Conservation (phyloP, 352 stramenopile genomes). For the Achlya hypogyna region DNA sequence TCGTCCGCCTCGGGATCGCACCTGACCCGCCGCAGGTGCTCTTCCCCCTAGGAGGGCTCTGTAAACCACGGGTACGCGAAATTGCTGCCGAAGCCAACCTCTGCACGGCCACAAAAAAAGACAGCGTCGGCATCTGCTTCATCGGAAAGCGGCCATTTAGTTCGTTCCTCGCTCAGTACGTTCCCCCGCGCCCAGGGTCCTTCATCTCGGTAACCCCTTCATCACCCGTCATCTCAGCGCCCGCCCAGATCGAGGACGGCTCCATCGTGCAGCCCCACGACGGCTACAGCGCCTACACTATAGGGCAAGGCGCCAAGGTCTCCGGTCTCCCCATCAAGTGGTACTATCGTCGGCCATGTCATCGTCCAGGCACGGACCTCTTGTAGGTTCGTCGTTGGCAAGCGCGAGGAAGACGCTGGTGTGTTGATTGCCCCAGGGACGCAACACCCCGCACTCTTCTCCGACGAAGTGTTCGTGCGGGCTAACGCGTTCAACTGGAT, state of each 20-base stretch:
- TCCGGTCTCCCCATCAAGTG: conserved; percentile 84
- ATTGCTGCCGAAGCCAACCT: conserved; percentile 79
- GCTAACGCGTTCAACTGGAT: conserved; percentile 88
- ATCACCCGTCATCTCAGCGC: conserved; percentile 29
- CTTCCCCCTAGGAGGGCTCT: conserved; percentile 91
- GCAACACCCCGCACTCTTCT: conserved; percentile 86
- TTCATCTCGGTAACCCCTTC: conserved; percentile 60
- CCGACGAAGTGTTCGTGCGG: conserved; percentile 72
- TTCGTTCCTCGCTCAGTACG: conserved; percentile 91
- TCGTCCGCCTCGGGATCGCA: neutral
- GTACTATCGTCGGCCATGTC: conserved; percentile 29
- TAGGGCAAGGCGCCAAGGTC: conserved; percentile 89
- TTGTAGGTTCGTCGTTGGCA: conserved; percentile 57
- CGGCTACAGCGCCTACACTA: conserved; percentile 84
- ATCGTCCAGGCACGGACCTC: neutral
- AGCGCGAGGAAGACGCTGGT: conserved; percentile 52
- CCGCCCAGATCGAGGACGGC: conserved; percentile 34
- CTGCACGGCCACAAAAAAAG: conserved; percentile 86
- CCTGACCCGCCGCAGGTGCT: conserved; percentile 59
- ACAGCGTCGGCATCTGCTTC: conserved; percentile 98
- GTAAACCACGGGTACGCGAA: conserved; percentile 87
- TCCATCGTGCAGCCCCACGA: conserved; percentile 60
- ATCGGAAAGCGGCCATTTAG: conserved; percentile 92
- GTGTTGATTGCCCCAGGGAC: conserved; percentile 86
- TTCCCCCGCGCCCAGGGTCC: conserved; percentile 51